Percentiles rank a stretch among this genome's conserved stretches.
Evolutionary conservation across 2,329 filamentous ascomycete genomes (phyloP).

Genomic region (Xylaria sp.): DNA sequence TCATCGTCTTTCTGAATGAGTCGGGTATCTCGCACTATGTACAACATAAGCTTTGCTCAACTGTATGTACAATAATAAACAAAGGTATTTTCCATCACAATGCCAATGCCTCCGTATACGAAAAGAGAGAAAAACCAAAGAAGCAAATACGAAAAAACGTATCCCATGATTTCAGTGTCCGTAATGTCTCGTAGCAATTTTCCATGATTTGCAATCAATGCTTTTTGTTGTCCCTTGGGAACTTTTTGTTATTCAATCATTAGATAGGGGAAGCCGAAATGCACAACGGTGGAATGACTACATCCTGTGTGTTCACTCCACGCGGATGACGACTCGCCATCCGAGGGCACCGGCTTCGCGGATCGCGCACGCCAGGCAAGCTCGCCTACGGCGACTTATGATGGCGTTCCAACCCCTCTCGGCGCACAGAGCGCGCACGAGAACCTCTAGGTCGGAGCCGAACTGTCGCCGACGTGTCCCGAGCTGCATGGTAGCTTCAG

Average conservation of each 20-base stretch:
- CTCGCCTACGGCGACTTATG: constrained; percentile 68
- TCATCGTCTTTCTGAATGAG: constrained; percentile 18
- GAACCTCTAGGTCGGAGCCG: constrained; percentile 70
- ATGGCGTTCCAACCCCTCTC: constrained; percentile 77
- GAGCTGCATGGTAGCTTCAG: constrained; percentile 59
- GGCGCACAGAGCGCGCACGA: constrained; percentile 75
- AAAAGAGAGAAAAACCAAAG: not conserved
- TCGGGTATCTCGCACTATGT: constrained; percentile 29
- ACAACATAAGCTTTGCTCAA: constrained; percentile 16
- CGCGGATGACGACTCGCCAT: constrained; percentile 69
- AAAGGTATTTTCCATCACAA: not conserved
- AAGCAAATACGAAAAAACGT: too few relatives aligned
- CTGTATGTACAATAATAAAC: constrained; percentile 17
- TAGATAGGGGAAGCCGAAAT: not conserved
- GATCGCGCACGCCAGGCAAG: constrained; percentile 75
- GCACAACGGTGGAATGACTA: not conserved
- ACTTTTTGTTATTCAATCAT: not conserved
- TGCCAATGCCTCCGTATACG: not conserved
- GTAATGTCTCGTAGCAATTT: constrained; percentile 15
- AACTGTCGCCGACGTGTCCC: constrained; percentile 63
- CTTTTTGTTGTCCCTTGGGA: not conserved
- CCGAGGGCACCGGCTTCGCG: constrained; percentile 75
- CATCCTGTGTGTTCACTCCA: constrained; percentile 48
- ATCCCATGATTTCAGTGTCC: not conserved
- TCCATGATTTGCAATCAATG: not conserved